A percentile compares a stretch with the other conserved stretches of the same genome.
Conservation (phyloP, 495 filamentous ascomycete species). For the Aspergillus cristatus region DNA sequence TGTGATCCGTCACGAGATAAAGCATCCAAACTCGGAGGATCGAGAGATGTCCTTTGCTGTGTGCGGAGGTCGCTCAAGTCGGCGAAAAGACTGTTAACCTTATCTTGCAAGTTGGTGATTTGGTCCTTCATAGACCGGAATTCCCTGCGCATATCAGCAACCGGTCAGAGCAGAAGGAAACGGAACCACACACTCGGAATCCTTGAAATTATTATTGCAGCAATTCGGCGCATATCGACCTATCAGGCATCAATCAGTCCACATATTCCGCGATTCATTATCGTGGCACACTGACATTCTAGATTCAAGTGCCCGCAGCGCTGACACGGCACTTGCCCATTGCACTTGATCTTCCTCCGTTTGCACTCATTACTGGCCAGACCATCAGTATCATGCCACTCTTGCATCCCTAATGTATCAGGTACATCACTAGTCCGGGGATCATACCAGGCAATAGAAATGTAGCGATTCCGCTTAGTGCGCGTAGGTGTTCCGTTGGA, state of each 20-base stretch:
- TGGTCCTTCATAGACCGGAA: constrained; percentile 70
- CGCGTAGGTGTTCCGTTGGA: constrained; percentile 38
- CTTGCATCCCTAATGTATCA: too few relatives aligned
- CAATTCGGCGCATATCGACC: constrained; percentile 84
- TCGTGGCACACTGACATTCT: constrained; percentile 46
- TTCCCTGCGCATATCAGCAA: constrained; percentile 35
- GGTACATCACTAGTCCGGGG: too few relatives aligned
- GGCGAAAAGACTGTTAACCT: constrained; percentile 67
- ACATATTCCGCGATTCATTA: not conserved
- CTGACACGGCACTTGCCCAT: constrained; percentile 80
- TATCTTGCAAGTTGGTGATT: constrained; percentile 67
- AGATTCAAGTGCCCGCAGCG: constrained; percentile 82
- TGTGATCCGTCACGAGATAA: constrained; percentile 32
- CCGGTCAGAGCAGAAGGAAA: not conserved
- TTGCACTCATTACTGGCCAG: constrained; percentile 72
- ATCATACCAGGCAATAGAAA: constrained; percentile 78
- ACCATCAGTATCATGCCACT: constrained; percentile 8
- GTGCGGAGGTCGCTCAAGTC: constrained; percentile 57
- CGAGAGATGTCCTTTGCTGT: constrained; percentile 22
- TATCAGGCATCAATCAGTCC: constrained; percentile 8
- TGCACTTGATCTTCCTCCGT: constrained; percentile 90
- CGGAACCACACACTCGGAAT: constrained; percentile 52
- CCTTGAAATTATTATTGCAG: constrained; percentile 72
- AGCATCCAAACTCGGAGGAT: constrained; percentile 28
- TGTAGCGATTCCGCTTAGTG: constrained; percentile 63